These are phyloP conservation scores for Arbutus unedo DNA, from an alignment of 148 eudicot genomes.

Conservation along the genomic window DNA sequence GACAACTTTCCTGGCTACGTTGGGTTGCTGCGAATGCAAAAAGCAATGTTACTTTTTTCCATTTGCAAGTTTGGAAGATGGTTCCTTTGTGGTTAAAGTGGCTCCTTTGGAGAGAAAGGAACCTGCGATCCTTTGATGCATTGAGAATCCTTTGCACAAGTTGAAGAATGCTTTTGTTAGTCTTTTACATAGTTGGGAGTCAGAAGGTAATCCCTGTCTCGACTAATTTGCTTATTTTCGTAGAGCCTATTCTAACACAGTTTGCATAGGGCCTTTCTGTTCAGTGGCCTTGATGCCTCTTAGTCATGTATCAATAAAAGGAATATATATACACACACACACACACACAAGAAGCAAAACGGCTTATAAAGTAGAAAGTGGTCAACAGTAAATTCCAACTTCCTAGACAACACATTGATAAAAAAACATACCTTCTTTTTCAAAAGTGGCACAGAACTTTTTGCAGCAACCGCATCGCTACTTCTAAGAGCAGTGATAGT, in stretches of 20 bases:
- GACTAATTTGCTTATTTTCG: neutral
- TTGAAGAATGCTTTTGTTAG: neutral
- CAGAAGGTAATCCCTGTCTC: neutral
- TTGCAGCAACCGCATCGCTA: constrained; percentile 27
- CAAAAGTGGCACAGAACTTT: constrained; percentile 27
- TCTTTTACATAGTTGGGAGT: neutral
- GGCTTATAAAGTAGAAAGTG: neutral
- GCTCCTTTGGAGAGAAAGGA: neutral
- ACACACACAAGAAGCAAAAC: neutral
- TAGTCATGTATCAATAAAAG: neutral
- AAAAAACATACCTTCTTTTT: constrained; percentile 47
- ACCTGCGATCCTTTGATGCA: neutral
- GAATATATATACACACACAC: no score
- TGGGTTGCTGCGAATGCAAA: neutral
- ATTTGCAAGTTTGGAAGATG: neutral
- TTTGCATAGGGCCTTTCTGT: neutral
- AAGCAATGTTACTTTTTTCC: neutral
- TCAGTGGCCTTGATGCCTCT: neutral
- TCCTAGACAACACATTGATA: neutral
- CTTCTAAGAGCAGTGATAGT: constrained; percentile 33
- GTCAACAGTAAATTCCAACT: neutral
- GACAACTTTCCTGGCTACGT: neutral
- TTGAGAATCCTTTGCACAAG: neutral
- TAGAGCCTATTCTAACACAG: neutral
- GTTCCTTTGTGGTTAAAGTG: neutral